Base-by-base conservation (phyloP, 2,329 filamentous ascomycete genomes). In the Aspergillus carbonarius region DNA sequence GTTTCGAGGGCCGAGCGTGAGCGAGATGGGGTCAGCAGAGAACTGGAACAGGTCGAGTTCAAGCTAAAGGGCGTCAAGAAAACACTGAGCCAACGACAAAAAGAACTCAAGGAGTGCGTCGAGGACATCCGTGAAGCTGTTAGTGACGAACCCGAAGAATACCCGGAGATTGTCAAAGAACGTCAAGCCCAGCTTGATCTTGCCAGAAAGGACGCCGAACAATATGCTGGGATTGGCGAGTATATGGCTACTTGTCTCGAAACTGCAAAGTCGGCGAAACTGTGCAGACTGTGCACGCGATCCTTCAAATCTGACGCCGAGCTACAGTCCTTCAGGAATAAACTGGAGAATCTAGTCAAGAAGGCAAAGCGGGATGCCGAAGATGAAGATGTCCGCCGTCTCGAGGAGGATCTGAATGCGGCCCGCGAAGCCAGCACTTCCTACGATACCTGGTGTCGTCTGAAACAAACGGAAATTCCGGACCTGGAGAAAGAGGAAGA, bases 11-110 rank as follows among this genome's bases (percentile, higher is more conserved):
- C 87, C 5, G 87, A 90, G 70, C 85, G 84, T 49, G 82, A 86
- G 59, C 87, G 91, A 51, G 92, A 96, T 59, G 82, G 84, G 39
- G 81, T 85, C 2, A 85, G 83, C 63, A 85, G 90, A 63, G 89
- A 93, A 67, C 81, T 93, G 30, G 88, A 91, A 68, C 88, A 93
- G 64, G 77, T 92, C 10, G 89, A 92, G 61, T 92, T 86, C 73
- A 87, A 86, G 67, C 78, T 96, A 34, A 88, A 86, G 47, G 87
- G 81, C 48, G 78, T 83, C 23, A 86, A 85, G 46, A 85, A 86
- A n/a, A 85, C 84, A 12, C 79, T 88, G 25, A 85, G 83, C 64
- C 85, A 85, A 69, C 88, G 88, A 64, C 80, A 83, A 13, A 78
- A 82, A 30, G 89, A 92, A 59, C 79, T 85, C 42, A 78, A 85